Percentiles rank a stretch among this genome's conserved stretches.
phyloP scores from a whole-genome alignment of 2,329 filamentous ascomycete genomes.

The Ceratocystis cubensis region DNA sequence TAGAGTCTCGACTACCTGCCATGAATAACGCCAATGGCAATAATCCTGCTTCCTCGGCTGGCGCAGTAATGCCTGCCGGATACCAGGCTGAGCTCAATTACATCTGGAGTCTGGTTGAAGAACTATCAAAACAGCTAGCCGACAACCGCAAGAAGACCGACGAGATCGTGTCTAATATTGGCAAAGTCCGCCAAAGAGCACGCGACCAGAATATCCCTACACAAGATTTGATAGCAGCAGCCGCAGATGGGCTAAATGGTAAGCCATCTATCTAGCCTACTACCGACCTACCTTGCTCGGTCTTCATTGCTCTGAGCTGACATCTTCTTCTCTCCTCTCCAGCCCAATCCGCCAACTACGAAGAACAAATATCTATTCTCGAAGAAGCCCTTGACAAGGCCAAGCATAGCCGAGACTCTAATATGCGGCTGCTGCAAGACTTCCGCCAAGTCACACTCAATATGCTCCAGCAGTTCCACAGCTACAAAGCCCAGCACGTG shows the following conservation, averaged over 20 bases:
- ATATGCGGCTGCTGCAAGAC: constrained; percentile 44
- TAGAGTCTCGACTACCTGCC: not conserved
- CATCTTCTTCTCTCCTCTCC: not conserved
- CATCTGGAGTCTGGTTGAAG: constrained; percentile 56
- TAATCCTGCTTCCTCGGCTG: constrained; percentile 31
- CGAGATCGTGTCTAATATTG: constrained; percentile 51
- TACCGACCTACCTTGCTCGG: not conserved
- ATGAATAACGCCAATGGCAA: constrained; percentile 18
- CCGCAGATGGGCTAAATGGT: constrained; percentile 47
- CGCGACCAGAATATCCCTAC: constrained; percentile 41
- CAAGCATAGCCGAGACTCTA: constrained; percentile 47
- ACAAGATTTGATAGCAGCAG: constrained; percentile 44
- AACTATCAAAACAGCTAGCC: constrained; percentile 49
- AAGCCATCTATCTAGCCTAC: constrained; percentile 21
- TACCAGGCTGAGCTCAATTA: constrained; percentile 57
- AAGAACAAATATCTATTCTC: constrained; percentile 48
- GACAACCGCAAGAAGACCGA: constrained; percentile 50
- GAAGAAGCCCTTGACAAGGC: constrained; percentile 50
- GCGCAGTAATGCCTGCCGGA: constrained; percentile 49
- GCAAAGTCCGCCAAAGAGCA: constrained; percentile 47
- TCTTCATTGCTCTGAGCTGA: not conserved
- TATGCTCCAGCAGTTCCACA: constrained; percentile 52
- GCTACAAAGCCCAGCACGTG: constrained; percentile 52
- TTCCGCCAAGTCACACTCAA: constrained; percentile 45
- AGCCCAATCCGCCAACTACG: constrained; percentile 49